phyloP scores from a whole-genome alignment of 2,329 filamentous ascomycete species.

The Gaeumannomyces sp. region DNA sequence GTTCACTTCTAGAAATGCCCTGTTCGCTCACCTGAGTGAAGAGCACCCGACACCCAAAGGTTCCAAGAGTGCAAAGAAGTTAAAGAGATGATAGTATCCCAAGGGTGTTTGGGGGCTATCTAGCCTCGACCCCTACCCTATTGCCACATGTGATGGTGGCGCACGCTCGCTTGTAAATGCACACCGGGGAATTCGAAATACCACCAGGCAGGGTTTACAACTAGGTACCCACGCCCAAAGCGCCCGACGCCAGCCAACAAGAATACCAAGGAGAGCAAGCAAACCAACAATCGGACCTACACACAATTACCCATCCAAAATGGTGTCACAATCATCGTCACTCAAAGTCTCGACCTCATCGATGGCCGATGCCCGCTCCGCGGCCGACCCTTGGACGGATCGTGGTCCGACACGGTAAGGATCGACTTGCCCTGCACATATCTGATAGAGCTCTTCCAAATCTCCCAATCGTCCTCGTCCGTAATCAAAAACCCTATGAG shows the following conservation, averaged over 20 bases:
- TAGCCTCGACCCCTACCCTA: neutral
- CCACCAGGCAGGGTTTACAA: neutral
- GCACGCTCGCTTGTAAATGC: neutral
- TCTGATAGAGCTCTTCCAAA: slow-evolving; percentile 72
- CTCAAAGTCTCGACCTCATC: slow-evolving; percentile 89
- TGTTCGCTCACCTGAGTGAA: slow-evolving; percentile 8
- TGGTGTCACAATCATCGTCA: slow-evolving; percentile 51
- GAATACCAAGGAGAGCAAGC: neutral
- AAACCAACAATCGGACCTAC: neutral
- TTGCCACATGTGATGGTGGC: neutral
- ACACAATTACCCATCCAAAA: slow-evolving; percentile 19
- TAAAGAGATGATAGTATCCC: slow-evolving; percentile 8
- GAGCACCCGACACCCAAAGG: slow-evolving; percentile 6
- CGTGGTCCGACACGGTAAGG: slow-evolving; percentile 72
- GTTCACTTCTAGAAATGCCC: slow-evolving; percentile 9
- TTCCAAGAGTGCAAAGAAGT: slow-evolving; percentile 6
- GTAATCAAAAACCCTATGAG: slow-evolving; percentile 86
- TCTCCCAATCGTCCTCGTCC: slow-evolving; percentile 74
- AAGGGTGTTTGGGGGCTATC: neutral
- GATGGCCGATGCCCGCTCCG: slow-evolving; percentile 65
- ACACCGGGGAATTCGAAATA: neutral
- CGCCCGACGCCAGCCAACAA: slow-evolving; percentile 6
- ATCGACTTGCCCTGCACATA: slow-evolving; percentile 77
- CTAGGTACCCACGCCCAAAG: neutral
- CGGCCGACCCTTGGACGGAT: slow-evolving; percentile 48